Conservation (phyloP, 495 filamentous ascomycete genomes). For the Penicillium taxi region DNA sequence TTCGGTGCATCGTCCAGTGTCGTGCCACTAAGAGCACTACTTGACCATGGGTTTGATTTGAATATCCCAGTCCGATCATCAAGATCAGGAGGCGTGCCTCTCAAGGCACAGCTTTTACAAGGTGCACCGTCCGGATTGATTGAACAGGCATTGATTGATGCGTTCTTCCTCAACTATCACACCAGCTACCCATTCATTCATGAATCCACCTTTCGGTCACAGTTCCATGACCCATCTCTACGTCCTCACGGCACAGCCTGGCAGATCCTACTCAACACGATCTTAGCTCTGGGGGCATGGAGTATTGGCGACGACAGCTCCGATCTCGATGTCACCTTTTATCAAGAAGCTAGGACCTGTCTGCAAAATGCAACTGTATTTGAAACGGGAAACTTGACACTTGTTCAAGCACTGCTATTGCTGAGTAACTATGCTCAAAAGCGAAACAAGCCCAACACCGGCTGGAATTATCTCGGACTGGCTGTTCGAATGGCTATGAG, state of each 20-base stretch:
- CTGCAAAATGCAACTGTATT: constrained; percentile 41
- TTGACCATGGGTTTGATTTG: constrained; percentile 41
- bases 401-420: constrained; percentile 45
- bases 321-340: constrained; percentile 41
- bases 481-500: constrained; percentile 48
- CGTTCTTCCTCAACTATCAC: constrained; percentile 47
- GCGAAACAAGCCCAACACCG: constrained; percentile 48
- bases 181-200: constrained; percentile 48
- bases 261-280: constrained; percentile 46
- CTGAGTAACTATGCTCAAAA: constrained; percentile 50
- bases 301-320: constrained; percentile 43
- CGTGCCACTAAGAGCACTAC: constrained; percentile 36
- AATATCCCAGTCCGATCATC: constrained; percentile 33
- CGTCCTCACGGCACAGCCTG: constrained; percentile 43
- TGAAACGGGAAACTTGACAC: constrained; percentile 44
- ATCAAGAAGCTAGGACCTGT: constrained; percentile 38
- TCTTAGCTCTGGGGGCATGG: constrained; percentile 46
- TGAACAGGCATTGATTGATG: constrained; percentile 43
- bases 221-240: constrained; percentile 44
- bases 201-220: constrained; percentile 47
- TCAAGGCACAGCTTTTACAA: constrained; percentile 36
- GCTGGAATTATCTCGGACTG: constrained; percentile 47
- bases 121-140: constrained; percentile 37
- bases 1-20: constrained; percentile 46
- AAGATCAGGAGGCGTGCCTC: constrained; percentile 26